Base-by-base conservation (phyloP, 352 stramenopile species). In the Aphanomyces cochlioides region DNA sequence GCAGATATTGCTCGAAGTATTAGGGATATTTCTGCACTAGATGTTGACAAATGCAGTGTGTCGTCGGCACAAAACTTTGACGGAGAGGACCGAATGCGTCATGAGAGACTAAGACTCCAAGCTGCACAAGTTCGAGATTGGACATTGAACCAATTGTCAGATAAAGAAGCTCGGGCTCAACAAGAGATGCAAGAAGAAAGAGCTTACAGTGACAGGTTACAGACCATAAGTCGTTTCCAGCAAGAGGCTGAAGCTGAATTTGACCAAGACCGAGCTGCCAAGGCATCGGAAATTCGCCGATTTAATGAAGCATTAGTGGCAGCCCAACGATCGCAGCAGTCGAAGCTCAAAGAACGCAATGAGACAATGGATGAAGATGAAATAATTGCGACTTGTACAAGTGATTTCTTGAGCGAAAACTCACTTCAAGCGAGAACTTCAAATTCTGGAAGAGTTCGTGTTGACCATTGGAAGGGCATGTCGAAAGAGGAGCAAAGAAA, bases 381-480 rank as follows among this genome's bases (percentile, higher is more conserved):
- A 66, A 85, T 90, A 73, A 72, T 84, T n/a, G 74, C 79, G 36
- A 84, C 79, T 12, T 56, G 90, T 8, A 28, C 80, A 19, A 90
- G 84, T 66, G 76, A 90, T 56, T 72, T 92, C 17, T 75, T 92
- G 43, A 92, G 83, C 65, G 84, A 92, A 67, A 90, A 90, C 61
- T 79, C 82, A 5, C 63, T 79, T 47, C 80, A 90, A 58, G 82
- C 83, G 0, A 73, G 79, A 13, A 6, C 76, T 72, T 15, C 72
- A 77, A 13, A 50, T 78, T 1, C 57, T 84, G 7, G 77, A 17
- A 82, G 85, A 6, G 83, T 93, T 28, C 83, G 85, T 40, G 82
- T 92, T 6, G 85, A 93, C 73, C 83, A 90, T 67, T 93, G 83
- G 83, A 93, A 93, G 66, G 85, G 85, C 0, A 79, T 91, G 34